phyloP scores from a whole-genome alignment of 1,139 yeast species.

The Saccharomyces hybrid region DNA sequence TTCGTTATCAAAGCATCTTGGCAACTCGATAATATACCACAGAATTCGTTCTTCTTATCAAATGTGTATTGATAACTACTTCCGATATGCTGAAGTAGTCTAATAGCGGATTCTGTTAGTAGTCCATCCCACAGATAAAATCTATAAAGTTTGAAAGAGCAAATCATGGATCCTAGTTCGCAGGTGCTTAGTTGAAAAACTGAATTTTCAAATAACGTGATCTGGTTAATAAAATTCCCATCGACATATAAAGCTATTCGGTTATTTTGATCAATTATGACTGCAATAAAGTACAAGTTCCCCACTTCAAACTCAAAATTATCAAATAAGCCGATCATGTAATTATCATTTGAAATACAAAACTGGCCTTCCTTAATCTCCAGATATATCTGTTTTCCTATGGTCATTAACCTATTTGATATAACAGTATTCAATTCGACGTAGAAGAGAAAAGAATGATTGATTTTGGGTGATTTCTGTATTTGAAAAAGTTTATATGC shows the following conservation, averaged over 20 bases:
- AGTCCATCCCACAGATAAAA: conserved; percentile 12
- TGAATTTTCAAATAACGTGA: conserved; percentile 12
- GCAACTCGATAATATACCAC: background rate
- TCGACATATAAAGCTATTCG: conserved; percentile 19
- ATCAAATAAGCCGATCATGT: conserved; percentile 24
- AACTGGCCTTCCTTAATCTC: conserved; percentile 26
- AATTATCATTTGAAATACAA: conserved; percentile 27
- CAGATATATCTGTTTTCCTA: conserved; percentile 19
- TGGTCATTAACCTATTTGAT: conserved; percentile 24
- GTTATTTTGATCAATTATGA: conserved; percentile 9
- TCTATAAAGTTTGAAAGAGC: conserved; percentile 23
- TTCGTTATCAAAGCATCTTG: background rate
- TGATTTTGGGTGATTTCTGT: background rate
- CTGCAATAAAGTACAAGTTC: conserved; percentile 14
- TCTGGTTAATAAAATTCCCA: conserved; percentile 16
- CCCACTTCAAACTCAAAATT: conserved; percentile 21
- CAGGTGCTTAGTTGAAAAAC: conserved; percentile 6
- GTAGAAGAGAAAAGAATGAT: conserved; percentile 17
- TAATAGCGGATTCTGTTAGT: conserved; percentile 8
- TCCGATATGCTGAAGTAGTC: conserved; percentile 7
- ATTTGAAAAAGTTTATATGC: conserved; percentile 12
- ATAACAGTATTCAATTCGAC: conserved; percentile 19
- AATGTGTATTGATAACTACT: conserved; percentile 5
- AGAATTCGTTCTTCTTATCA: background rate
- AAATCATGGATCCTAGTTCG: conserved; percentile 28